Evolutionary conservation across 257 asterid species (phyloP), one percentile per base, ranked within the genome.

Genomic region (Gentiana straminea): DNA sequence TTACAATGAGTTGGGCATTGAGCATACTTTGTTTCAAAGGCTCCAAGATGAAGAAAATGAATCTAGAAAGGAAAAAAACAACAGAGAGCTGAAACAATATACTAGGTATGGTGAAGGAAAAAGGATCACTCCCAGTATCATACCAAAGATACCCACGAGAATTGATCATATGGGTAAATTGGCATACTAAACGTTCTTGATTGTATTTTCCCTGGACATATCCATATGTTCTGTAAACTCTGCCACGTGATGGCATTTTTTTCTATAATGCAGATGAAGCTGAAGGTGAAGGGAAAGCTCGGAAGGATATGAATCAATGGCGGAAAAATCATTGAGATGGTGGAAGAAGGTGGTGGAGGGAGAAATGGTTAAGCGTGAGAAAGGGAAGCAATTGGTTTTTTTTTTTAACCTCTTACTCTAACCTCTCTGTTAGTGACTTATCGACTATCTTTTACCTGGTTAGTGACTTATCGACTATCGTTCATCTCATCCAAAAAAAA

Each of bases 1-100:
- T 77, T 79, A 77, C 86, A 34, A 80, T 60, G 56, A 83, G 81
- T 61, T 83, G 85, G 32, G 82, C 83, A 73, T 71, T 78, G 84
- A 78, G 52, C 68, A 68, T 64, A 51, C 86, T 77, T 63, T 80
- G 88, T 60, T 77, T 80, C 57, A 73, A 58, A 51, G 84, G 86
- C 52, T 51, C 67, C 57, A 80, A 47, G 55, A 73, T 15, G 58
- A 50, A 5, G 64, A 48, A 68, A 10, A 70, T 2, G 48, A 62
- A n/a, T 70, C 71, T 72, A 2, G 74, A 72, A 33, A 73, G 4
- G 3, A 62, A 1, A 49, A 69, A 51, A 53, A 81, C 68, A 51
- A 64, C 2, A 49, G 59, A 32, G 35, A 84, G 34, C 35, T 84
- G 89, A 2, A 73, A 63, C 44, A 84, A 24, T 3, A 72, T 2